Percentiles rank a stretch among this genome's conserved stretches.
Evolutionary conservation across 2,329 filamentous ascomycete species (phyloP).

Genomic region (Fusarium sp.): DNA sequence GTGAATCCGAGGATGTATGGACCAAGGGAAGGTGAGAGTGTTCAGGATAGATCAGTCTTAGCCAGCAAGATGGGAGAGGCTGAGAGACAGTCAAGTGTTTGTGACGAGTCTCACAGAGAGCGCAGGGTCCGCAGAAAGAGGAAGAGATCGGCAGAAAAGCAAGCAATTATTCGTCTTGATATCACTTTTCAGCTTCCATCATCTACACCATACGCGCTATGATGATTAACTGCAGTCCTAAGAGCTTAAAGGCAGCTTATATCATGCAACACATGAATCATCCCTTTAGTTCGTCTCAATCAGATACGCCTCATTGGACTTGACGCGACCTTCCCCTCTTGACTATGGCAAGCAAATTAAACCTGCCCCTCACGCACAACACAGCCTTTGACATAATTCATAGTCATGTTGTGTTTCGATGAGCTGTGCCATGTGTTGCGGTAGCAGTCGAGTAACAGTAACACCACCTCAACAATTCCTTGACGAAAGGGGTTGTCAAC

Average conservation of each 20-base stretch:
- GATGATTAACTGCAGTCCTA: constrained; percentile 8
- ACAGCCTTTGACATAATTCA: constrained; percentile 23
- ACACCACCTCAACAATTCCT: constrained; percentile 20
- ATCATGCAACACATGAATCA: constrained; percentile 21
- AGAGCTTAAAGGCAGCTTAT: constrained; percentile 6
- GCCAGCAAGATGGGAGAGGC: not conserved
- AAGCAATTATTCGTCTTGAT: not conserved
- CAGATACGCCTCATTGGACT: constrained; percentile 24
- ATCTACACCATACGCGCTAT: constrained; percentile 20
- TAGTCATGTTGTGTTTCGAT: constrained; percentile 15
- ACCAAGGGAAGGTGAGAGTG: constrained; percentile 19
- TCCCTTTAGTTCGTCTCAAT: constrained; percentile 37
- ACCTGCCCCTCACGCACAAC: constrained; percentile 36
- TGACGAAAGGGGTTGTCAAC: constrained; percentile 1
- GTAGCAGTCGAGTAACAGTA: constrained; percentile 7
- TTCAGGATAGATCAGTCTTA: constrained; percentile 15
- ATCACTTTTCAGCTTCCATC: constrained; percentile 27
- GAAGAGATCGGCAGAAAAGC: constrained; percentile 15
- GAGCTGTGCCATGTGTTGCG: constrained; percentile 23
- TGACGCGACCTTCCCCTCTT: constrained; percentile 25
- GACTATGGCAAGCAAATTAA: constrained; percentile 40
- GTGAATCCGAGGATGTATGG: constrained; percentile 35
- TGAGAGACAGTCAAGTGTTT: constrained; percentile 27
- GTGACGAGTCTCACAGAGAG: constrained; percentile 28
- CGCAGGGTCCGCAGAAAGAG: constrained; percentile 17